Base-by-base conservation (phyloP, 768 basidiomycete species). In the Leccinum truebloodii region DNA sequence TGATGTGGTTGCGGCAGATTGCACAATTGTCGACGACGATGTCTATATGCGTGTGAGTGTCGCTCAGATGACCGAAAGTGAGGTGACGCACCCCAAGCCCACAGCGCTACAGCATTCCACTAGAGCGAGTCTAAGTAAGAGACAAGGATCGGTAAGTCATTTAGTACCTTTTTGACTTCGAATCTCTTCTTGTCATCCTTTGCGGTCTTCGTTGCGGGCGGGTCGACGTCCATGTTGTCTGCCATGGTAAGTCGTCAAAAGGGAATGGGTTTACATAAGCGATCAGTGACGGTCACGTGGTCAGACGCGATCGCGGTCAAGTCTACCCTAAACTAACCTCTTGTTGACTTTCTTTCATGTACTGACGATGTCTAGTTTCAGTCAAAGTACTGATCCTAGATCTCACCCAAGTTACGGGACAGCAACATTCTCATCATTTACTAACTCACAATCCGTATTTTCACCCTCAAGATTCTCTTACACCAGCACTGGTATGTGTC, bases 21-120 rank as follows among this genome's bases (percentile, higher is more conserved):
- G 97, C 97, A 70, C 97, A 98, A 78, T 98, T 99, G 77, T 98
- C 96, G 59, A 98, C 96, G 61, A 97, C 95, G 71, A 98, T 98
- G 74, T 98, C 95, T 96, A 63, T 50, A 54, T 9, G 1, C 37
- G 55, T 22, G 63, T 70, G 44, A 71, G 44, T 57, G 34, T 58
- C 61, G 54, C 46, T 52, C 41, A 46, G 49, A 18, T 16, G 16
- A 48, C 22, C 22, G 51, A 39, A 22, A 28, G 46, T 35, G 41
- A 57, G 46, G 24, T 52, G 52, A 63, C 83, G 59, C 63, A 95
- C 95, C 95, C 96, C 97, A 98, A 20, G 97, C 94, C 97, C 97
- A 99, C 0, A 99, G 81, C 2, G 97, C 84, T 55, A 98, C 97
- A 13, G 97, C 97, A 70, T 98, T 98, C 97, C 97, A 99, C 97